These are phyloP conservation scores for Cucurbitaria berberidis DNA, from an alignment of 2,329 filamentous ascomycete genomes.

Conservation along the genomic window DNA sequence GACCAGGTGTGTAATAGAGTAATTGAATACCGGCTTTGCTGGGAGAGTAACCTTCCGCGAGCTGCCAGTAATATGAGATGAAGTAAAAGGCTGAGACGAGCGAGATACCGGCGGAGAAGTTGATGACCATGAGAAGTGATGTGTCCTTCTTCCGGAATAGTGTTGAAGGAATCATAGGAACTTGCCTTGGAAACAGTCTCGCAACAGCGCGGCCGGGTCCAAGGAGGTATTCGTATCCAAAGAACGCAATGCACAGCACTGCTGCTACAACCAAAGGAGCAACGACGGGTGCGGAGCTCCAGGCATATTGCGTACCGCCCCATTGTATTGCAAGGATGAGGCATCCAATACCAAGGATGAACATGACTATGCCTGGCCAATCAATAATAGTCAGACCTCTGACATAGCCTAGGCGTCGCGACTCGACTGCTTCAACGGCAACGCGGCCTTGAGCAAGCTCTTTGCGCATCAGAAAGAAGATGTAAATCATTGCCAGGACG, in stretches of 20 bases:
- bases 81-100: constrained; percentile 69
- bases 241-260: constrained; percentile 56
- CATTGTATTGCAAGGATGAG: constrained; percentile 54
- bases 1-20: constrained; percentile 68
- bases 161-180: constrained; percentile 68
- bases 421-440: constrained; percentile 41
- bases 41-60: constrained; percentile 61
- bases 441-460: constrained; percentile 62
- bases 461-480: constrained; percentile 63
- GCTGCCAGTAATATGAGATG: constrained; percentile 70
- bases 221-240: constrained; percentile 61
- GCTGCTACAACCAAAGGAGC: constrained; percentile 60
- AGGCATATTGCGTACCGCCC: constrained; percentile 65
- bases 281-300: constrained; percentile 62
- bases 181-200: constrained; percentile 59
- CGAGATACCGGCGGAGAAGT: constrained; percentile 64
- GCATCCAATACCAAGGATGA: constrained; percentile 43
- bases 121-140: constrained; percentile 66
- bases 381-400: constrained; percentile 54
- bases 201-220: constrained; percentile 57
- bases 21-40: constrained; percentile 57
- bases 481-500: constrained; percentile 58
- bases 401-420: constrained; percentile 44
- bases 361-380: constrained; percentile 42
- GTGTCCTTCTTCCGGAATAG: constrained; percentile 65